Percentiles rank a stretch among this genome's conserved stretches.
Evolutionary conservation across 805 yeast genomes (phyloP).

Genomic region (Ogataea neopini): DNA sequence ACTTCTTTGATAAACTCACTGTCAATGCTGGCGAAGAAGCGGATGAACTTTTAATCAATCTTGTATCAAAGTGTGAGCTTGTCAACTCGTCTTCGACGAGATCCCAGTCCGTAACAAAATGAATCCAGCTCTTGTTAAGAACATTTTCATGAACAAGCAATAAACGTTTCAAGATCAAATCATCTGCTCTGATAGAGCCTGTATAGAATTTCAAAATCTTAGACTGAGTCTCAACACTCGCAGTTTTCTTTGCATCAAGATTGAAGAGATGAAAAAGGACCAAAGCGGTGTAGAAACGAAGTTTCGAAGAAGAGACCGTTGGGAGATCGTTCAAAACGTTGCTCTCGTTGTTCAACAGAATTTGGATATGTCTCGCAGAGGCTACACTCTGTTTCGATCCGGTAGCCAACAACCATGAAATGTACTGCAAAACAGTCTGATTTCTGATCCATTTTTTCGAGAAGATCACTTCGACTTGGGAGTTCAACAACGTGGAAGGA

Average conservation of each 20-base stretch:
- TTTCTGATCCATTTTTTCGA: constrained; percentile 47
- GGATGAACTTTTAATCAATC: constrained; percentile 15
- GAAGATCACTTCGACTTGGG: constrained; percentile 66
- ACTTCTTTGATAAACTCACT: constrained; percentile 50
- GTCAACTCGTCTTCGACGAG: constrained; percentile 36
- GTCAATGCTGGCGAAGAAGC: constrained; percentile 40
- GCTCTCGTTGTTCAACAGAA: constrained; percentile 55
- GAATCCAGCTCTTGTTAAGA: constrained; percentile 60
- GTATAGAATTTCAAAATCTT: constrained; percentile 53
- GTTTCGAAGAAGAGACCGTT: constrained; percentile 19
- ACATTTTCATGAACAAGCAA: constrained; percentile 58
- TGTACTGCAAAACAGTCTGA: constrained; percentile 46
- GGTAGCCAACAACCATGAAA: constrained; percentile 39
- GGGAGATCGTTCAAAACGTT: constrained; percentile 38
- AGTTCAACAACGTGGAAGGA: constrained; percentile 49
- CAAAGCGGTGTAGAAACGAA: constrained; percentile 46
- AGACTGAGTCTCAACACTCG: constrained; percentile 49
- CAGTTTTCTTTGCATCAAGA: constrained; percentile 45
- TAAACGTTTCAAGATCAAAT: constrained; percentile 57
- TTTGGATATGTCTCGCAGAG: constrained; percentile 58
- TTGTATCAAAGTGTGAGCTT: constrained; percentile 3
- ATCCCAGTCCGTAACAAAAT: constrained; percentile 65
- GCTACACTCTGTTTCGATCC: constrained; percentile 41
- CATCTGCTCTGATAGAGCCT: constrained; percentile 66
- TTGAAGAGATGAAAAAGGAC: constrained; percentile 51